Conservation (phyloP, 2,329 filamentous ascomycete genomes). For the Hansfordia pulvinata region DNA sequence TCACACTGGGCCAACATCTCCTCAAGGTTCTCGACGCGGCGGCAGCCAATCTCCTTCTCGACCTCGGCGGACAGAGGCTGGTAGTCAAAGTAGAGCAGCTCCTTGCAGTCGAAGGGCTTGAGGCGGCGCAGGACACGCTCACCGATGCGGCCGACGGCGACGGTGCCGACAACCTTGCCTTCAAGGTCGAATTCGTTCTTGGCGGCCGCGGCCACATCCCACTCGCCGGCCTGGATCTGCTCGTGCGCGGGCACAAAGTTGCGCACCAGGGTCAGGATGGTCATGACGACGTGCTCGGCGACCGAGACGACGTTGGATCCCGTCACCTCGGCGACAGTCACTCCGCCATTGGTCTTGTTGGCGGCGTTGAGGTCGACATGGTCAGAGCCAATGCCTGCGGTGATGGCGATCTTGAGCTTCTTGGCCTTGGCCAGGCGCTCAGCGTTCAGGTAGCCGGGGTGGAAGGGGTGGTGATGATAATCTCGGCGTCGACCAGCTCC, state of each 20-base stretch:
- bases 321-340: slow-evolving; percentile 96
- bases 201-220: slow-evolving; percentile 89
- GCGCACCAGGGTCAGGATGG: slow-evolving; percentile 86
- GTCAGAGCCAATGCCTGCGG: slow-evolving; percentile 95
- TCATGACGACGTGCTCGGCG: slow-evolving; percentile 98
- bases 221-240: slow-evolving; percentile 77
- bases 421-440: slow-evolving; percentile 96
- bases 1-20: slow-evolving; percentile 92
- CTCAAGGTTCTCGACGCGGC: slow-evolving; percentile 77
- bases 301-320: slow-evolving; percentile 98
- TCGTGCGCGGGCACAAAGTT: slow-evolving; percentile 98
- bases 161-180: slow-evolving; percentile 93
- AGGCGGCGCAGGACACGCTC: slow-evolving; percentile 94
- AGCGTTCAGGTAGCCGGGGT: slow-evolving; percentile 92
- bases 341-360: slow-evolving; percentile 95
- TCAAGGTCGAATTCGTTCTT: slow-evolving; percentile 99
- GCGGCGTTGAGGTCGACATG: slow-evolving; percentile 94
- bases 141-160: slow-evolving; percentile 93
- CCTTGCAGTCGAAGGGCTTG: slow-evolving; percentile 98
- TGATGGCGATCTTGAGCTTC: slow-evolving; percentile 96
- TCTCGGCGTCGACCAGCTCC: slow-evolving; percentile 90
- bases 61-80: slow-evolving; percentile 76
- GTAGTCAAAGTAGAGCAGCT: slow-evolving; percentile 99
- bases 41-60: slow-evolving; percentile 92
- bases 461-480: slow-evolving; percentile 99